These are phyloP conservation scores for Globisporangium splendens DNA, from an alignment of 352 stramenopile genomes.

Conservation along the genomic window DNA sequence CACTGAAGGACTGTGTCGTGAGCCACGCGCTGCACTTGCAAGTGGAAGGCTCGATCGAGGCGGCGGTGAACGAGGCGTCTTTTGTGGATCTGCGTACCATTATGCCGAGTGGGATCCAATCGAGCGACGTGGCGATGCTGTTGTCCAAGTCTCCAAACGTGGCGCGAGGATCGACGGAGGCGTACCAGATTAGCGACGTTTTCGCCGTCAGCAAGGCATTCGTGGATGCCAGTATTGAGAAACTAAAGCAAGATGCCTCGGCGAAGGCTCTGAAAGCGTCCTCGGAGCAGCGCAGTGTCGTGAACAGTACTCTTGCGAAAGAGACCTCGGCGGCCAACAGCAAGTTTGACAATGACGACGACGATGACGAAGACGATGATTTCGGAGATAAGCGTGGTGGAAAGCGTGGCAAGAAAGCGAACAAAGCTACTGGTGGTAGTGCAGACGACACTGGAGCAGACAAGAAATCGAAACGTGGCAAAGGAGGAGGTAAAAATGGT, in stretches of 20 bases:
- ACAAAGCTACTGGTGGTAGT: conserved; percentile 17
- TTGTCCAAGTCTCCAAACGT: conserved; percentile 41
- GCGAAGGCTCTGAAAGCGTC: conserved; percentile 37
- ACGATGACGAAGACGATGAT: conserved; percentile 42
- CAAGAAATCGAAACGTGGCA: conserved; percentile 46
- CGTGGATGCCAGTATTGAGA: conserved; percentile 35
- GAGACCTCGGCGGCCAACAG: conserved; percentile 2
- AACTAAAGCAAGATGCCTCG: conserved; percentile 48
- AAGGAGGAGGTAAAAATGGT: conserved; percentile 26
- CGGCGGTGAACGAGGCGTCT: conserved; percentile 58
- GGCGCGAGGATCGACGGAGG: conserved; percentile 27
- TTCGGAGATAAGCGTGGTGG: conserved; percentile 31
- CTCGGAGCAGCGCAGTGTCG: conserved; percentile 17
- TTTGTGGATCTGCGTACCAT: conserved; percentile 58
- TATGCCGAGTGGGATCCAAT: conserved; percentile 54
- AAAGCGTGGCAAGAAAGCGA: conserved; percentile 28
- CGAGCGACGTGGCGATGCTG: conserved; percentile 41
- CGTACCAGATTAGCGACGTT: conserved; percentile 45
- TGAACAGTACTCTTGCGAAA: background rate
- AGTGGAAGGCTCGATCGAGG: conserved; percentile 70
- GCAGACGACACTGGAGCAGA: conserved; percentile 16
- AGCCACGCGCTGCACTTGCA: conserved; percentile 57
- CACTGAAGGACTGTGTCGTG: conserved; percentile 62
- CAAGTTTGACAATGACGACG: conserved; percentile 15
- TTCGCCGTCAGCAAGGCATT: conserved; percentile 68